Evolutionary conservation across 345 rosid genomes (phyloP).

Genomic region (Citrus mangshanensis): DNA sequence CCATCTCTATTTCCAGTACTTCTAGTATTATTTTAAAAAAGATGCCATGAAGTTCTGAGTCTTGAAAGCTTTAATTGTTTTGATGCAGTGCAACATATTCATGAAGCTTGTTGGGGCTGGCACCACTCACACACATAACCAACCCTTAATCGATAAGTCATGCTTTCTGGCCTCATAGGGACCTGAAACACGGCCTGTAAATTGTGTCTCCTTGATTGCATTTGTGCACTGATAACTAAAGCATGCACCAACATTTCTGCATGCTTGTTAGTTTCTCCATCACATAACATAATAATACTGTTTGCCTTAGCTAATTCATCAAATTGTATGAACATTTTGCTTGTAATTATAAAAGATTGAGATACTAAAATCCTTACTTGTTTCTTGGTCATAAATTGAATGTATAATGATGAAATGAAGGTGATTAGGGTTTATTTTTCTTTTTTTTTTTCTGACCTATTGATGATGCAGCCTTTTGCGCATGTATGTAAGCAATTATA

Average conservation of each 20-base stretch:
- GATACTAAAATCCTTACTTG: neutral
- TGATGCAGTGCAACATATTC: slow-evolving; percentile 34
- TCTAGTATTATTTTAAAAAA: slow-evolving; percentile 6
- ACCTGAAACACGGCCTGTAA: slow-evolving; percentile 40
- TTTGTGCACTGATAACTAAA: neutral
- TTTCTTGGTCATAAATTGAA: neutral
- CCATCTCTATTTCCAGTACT: neutral
- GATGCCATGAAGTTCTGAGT: neutral
- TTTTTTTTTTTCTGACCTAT: neutral
- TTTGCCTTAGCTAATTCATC: neutral
- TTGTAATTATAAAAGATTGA: neutral
- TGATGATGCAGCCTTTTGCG: slow-evolving; percentile 5
- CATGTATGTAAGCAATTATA: slow-evolving; percentile 7
- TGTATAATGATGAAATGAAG: neutral
- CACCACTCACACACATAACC: neutral
- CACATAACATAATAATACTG: neutral
- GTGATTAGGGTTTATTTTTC: no score
- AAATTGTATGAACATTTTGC: neutral
- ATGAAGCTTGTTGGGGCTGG: slow-evolving; percentile 28
- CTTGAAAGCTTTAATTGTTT: neutral
- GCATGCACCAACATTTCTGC: slow-evolving; percentile 1
- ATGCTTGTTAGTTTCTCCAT: slow-evolving; percentile 6
- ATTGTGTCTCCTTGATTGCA: slow-evolving; percentile 42
- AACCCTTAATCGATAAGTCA: slow-evolving; percentile 6
- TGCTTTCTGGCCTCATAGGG: slow-evolving; percentile 27